Evolutionary conservation across 768 basidiomycete genomes (phyloP).

Genomic region (Suillus bovinus): DNA sequence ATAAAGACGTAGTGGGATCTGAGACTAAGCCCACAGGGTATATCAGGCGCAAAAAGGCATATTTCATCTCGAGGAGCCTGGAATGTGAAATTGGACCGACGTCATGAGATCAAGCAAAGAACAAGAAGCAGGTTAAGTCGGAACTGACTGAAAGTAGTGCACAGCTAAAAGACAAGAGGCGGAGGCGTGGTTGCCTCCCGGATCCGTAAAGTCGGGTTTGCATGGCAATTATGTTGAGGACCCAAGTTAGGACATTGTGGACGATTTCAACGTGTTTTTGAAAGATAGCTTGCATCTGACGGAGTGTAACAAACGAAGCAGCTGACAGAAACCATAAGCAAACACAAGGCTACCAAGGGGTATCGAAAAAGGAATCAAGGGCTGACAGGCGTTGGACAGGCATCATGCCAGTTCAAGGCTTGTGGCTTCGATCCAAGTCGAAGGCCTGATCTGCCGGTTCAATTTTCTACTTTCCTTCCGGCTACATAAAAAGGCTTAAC

Average conservation of each 20-base stretch:
- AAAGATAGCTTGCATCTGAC: constrained; percentile 9
- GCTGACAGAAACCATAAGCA: constrained; percentile 9
- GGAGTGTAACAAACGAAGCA: constrained; percentile 11
- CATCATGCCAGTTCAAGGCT: background rate
- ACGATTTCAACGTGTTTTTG: constrained; percentile 23
- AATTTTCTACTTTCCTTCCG: constrained; percentile 13
- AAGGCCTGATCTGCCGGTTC: constrained; percentile 9
- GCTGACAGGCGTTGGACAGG: constrained; percentile 12
- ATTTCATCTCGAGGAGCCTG: constrained; percentile 7
- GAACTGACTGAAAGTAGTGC: background rate
- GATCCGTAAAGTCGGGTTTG: constrained; percentile 14
- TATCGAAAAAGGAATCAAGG: constrained; percentile 12
- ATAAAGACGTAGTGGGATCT: constrained; percentile 10
- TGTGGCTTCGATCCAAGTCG: constrained; percentile 8
- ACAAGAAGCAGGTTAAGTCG: background rate
- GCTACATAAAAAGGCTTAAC: constrained; percentile 29
- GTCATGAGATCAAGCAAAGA: constrained; percentile 8
- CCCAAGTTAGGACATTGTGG: constrained; percentile 17
- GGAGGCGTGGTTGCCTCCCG: constrained; percentile 16
- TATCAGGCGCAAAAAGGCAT: constrained; percentile 6
- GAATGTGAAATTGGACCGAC: background rate
- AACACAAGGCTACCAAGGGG: constrained; percentile 17
- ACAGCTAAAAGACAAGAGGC: constrained; percentile 2
- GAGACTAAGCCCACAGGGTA: constrained; percentile 4
- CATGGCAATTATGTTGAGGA: constrained; percentile 12